phyloP scores from a whole-genome alignment of 768 basidiomycete genomes.

The Lactarius deliciosus region DNA sequence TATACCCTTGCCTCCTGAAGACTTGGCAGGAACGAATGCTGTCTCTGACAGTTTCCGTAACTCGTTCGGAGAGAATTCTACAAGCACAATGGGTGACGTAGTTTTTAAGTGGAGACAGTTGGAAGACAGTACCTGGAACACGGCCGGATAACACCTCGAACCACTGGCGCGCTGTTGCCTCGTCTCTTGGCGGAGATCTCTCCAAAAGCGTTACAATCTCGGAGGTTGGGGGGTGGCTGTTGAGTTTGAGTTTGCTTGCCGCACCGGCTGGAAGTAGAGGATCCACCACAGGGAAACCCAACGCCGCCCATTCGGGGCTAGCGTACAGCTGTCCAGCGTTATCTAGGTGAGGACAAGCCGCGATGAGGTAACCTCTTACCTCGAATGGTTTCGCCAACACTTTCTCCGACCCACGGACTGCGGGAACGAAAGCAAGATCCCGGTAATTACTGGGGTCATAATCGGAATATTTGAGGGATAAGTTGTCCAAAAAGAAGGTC shows the following conservation, averaged over 20 bases:
- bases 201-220: constrained; percentile 59
- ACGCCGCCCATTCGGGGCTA: constrained; percentile 58
- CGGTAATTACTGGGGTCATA: constrained; percentile 58
- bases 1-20: constrained; percentile 33
- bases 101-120: background rate
- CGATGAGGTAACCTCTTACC: constrained; percentile 41
- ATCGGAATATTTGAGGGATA: constrained; percentile 54
- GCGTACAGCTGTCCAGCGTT: constrained; percentile 62
- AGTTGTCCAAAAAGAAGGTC: constrained; percentile 80
- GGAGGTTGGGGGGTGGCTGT: constrained; percentile 63
- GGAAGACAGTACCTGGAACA: constrained; percentile 49
- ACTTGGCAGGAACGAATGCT: constrained; percentile 64
- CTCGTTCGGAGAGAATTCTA: constrained; percentile 61
- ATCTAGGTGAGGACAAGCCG: background rate
- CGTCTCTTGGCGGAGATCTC: constrained; percentile 55
- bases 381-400: constrained; percentile 64
- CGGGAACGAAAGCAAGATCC: constrained; percentile 76
- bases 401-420: constrained; percentile 50
- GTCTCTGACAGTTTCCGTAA: constrained; percentile 55
- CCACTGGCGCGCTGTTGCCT: constrained; percentile 57
- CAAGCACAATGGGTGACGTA: background rate
- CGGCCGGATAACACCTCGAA: constrained; percentile 68
- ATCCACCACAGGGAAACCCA: constrained; percentile 77
- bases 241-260: constrained; percentile 62
- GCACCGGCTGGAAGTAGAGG: constrained; percentile 52